phyloP scores from a whole-genome alignment of 169 alveolate genomes.

The Perkinsus olseni region DNA sequence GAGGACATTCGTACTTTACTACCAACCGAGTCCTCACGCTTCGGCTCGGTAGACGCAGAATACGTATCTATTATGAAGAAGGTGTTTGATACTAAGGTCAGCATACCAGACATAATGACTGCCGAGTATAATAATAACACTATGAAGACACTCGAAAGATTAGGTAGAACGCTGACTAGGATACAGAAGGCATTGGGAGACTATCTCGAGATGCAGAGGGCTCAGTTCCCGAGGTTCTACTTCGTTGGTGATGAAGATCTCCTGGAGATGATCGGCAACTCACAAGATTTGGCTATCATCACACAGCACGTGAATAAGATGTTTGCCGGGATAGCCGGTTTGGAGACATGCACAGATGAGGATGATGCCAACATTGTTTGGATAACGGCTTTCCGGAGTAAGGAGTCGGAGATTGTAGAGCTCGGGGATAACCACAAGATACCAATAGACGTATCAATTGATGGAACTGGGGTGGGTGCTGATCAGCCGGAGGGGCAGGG shows the following conservation, averaged over 20 bases:
- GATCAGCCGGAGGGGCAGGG: too few relatives aligned
- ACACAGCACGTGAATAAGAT: slow-evolving; percentile 91
- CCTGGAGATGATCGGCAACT: slow-evolving; percentile 94
- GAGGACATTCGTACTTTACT: slow-evolving; percentile 90
- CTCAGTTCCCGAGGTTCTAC: slow-evolving; percentile 95
- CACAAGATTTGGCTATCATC: slow-evolving; percentile 84
- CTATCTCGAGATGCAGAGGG: slow-evolving; percentile 91
- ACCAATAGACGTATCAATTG: background rate
- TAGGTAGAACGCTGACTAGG: slow-evolving; percentile 51
- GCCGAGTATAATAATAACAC: too few relatives aligned
- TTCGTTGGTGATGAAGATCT: slow-evolving; percentile 98
- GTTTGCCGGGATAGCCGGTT: slow-evolving; percentile 92
- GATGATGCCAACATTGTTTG: slow-evolving; percentile 41
- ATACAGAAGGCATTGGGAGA: slow-evolving; percentile 92
- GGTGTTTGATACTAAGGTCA: slow-evolving; percentile 69
- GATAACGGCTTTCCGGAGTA: slow-evolving; percentile 11
- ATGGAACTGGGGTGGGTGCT: background rate
- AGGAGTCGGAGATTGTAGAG: background rate
- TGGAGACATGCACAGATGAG: slow-evolving; percentile 58
- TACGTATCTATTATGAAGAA: slow-evolving; percentile 83
- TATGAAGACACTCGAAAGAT: background rate
- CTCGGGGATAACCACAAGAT: background rate
- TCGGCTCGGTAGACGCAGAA: slow-evolving; percentile 86
- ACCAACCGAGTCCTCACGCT: slow-evolving; percentile 84
- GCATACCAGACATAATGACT: slow-evolving; percentile 60